These are phyloP conservation scores for Brassica balearica DNA, from an alignment of 441 rosid genomes.

Conservation along the genomic window DNA sequence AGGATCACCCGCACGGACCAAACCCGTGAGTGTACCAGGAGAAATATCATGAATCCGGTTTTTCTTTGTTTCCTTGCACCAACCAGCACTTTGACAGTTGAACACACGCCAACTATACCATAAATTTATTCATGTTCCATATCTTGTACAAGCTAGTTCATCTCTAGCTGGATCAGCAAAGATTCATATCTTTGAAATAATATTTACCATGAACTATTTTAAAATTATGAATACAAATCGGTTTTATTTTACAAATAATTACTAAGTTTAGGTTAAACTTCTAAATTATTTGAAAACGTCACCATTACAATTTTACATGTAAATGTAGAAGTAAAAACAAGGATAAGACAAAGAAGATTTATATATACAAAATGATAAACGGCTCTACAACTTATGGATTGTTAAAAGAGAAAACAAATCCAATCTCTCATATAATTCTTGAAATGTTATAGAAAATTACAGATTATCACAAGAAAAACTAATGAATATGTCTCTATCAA, in stretches of 20 bases:
- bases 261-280: not conserved
- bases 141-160: not conserved
- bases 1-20: conserved; percentile 67
- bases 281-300: not conserved
- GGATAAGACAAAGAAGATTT: not conserved
- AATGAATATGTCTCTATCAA: conserved; percentile 13
- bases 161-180: not conserved
- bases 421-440: conserved; percentile 21
- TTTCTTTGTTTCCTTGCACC: conserved; percentile 86
- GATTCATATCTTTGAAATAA: not conserved
- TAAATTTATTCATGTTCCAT: no score
- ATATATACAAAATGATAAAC: conserved; percentile 1
- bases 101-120: not conserved
- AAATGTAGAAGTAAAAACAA: not conserved
- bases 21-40: conserved; percentile 79
- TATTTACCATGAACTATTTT: not conserved
- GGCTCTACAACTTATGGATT: not conserved
- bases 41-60: conserved; percentile 80
- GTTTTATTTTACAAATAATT: not conserved
- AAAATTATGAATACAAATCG: not conserved
- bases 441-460: conserved; percentile 16
- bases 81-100: conserved; percentile 91
- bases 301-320: not conserved
- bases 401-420: not conserved
- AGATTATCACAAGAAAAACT: conserved; percentile 26